Evolutionary conservation across 257 asterid species (phyloP).

Genomic region (Marsdenia floribunda): DNA sequence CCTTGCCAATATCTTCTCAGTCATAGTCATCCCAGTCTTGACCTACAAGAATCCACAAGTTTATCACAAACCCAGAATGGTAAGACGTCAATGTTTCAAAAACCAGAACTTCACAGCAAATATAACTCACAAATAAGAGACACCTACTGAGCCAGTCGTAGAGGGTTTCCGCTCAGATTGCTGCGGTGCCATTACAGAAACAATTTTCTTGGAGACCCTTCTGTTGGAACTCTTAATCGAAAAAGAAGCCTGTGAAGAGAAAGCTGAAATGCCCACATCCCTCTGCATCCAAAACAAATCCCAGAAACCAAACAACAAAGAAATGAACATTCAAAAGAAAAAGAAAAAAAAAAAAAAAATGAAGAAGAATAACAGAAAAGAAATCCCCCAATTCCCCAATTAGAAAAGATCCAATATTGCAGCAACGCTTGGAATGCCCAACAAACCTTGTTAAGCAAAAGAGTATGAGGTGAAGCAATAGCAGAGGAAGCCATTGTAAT

Average conservation of each 20-base stretch:
- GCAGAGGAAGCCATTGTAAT: constrained; percentile 55
- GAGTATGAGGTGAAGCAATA: constrained; percentile 37
- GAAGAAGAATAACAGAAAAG: too few relatives aligned
- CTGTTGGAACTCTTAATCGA: constrained; percentile 32
- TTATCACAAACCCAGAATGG: constrained; percentile 16
- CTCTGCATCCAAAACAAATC: constrained; percentile 38
- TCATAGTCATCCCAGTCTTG: constrained; percentile 85
- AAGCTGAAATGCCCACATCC: constrained; percentile 51
- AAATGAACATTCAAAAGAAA: not conserved
- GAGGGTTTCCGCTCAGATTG: constrained; percentile 74
- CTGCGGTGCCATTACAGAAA: constrained; percentile 73
- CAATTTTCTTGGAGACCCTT: constrained; percentile 44
- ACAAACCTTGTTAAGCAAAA: constrained; percentile 44
- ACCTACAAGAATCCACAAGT: constrained; percentile 40
- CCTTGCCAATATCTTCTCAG: constrained; percentile 88
- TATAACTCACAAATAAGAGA: not conserved
- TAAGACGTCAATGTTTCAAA: constrained; percentile 12
- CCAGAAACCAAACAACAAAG: too few relatives aligned
- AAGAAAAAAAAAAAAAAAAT: too few relatives aligned
- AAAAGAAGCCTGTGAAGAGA: constrained; percentile 41
- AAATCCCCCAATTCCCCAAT: too few relatives aligned
- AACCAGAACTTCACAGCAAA: constrained; percentile 7
- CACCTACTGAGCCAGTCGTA: constrained; percentile 67
- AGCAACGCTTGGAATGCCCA: not conserved
- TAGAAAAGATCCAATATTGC: not conserved